Evolutionary conservation across 2,329 filamentous ascomycete genomes (phyloP), one percentile per base, ranked within the genome.

Genomic region (Orbilia blumenaviensis): DNA sequence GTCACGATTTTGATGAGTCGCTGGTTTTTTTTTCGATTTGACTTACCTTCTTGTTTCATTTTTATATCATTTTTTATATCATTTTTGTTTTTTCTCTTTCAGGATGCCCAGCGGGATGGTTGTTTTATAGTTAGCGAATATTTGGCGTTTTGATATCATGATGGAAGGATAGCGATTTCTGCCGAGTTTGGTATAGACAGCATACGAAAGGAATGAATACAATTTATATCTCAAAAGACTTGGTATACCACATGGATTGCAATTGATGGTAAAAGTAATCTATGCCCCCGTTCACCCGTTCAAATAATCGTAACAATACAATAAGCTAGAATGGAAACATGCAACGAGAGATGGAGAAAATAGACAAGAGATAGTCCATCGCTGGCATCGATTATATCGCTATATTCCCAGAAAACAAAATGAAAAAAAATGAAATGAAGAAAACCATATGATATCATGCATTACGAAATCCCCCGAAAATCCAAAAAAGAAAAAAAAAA

Each of bases 341-440:
- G 10, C 18, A 50, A 21, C 21, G 7, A 23, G 3, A 61, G 21
- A 25, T n/a, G 10, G 38, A n/a, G 1, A 25, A 25, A 56, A 6
- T 42, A 64, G 4, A 14, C 27, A 16, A 60, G 27, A 29, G 29
- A 64, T 41, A 42, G 5, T 14, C 61, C 60, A 73, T 66, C 60
- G 68, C 60, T 73, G 62, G 60, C 42, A 60, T 32, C 52, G 21
- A 32, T 61, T 66, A 46, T 66, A 66, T 73, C 61, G 48, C 25
- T 72, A 18, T 63, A 63, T 56, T 10, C 36, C 58, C 46, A 10
- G n/a, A n/a, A n/a, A n/a, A n/a, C n/a, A n/a, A n/a, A n/a, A n/a
- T n/a, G n/a, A n/a, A n/a, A n/a, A n/a, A n/a, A n/a, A n/a, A n/a
- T n/a, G n/a, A n/a, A n/a, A n/a, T n/a, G n/a, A n/a, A n/a, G n/a